These are phyloP conservation scores for Sphagnum tenellum DNA, from an alignment of 225 moss, liverwort and hornwort genomes.

Conservation along the genomic window DNA sequence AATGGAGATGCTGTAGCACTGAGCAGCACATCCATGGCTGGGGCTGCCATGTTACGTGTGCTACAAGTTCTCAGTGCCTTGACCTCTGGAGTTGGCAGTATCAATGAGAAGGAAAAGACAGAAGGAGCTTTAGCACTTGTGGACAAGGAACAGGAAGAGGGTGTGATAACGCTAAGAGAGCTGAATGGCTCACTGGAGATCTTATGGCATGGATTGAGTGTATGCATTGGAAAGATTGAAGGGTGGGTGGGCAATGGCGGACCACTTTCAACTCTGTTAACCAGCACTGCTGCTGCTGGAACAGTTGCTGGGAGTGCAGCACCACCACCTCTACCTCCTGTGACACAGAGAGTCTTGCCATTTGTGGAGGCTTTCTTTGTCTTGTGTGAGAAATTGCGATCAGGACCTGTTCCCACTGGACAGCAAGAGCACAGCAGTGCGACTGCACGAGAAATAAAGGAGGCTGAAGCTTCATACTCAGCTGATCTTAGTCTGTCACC, in stretches of 20 bases:
- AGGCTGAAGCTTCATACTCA: slow-evolving; percentile 69
- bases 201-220: slow-evolving; percentile 81
- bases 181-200: slow-evolving; percentile 73
- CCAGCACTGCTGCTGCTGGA: slow-evolving; percentile 40
- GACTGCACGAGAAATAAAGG: slow-evolving; percentile 91
- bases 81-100: slow-evolving; percentile 38
- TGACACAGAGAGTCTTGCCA: slow-evolving; percentile 79
- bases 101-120: slow-evolving; percentile 29
- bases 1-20: slow-evolving; percentile 63
- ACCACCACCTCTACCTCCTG: slow-evolving; percentile 88
- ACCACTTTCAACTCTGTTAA: slow-evolving; percentile 37
- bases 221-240: slow-evolving; percentile 81
- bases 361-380: slow-evolving; percentile 96
- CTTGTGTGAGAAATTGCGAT: slow-evolving; percentile 78
- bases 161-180: slow-evolving; percentile 53
- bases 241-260: slow-evolving; percentile 49
- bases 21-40: slow-evolving; percentile 79
- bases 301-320: slow-evolving; percentile 56
- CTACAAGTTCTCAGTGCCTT: slow-evolving; percentile 86
- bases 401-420: slow-evolving; percentile 51
- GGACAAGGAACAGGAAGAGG: slow-evolving; percentile 79
- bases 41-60: slow-evolving; percentile 86
- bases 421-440: slow-evolving; percentile 70
- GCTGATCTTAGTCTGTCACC: slow-evolving; percentile 40
- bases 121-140: slow-evolving; percentile 17